Conservation (phyloP, 164 flowering plant species). For the Brasenia schreberi region DNA sequence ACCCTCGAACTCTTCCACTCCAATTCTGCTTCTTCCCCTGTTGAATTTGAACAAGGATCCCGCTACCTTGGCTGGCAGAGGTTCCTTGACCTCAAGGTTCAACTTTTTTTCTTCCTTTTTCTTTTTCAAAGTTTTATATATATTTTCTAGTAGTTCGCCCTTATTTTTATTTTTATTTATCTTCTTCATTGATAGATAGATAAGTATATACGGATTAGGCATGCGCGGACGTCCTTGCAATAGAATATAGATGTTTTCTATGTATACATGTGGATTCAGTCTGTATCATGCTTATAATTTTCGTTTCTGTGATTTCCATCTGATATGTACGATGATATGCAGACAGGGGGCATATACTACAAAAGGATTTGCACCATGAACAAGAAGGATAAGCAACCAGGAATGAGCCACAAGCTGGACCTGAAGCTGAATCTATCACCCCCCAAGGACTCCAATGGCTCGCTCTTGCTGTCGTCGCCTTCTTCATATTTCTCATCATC, state of each 20-base stretch:
- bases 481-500: constrained; percentile 10
- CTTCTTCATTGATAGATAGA: no score
- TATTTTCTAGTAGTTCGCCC: no score
- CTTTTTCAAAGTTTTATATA: not conserved
- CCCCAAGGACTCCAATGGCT: constrained; percentile 27
- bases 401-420: constrained; percentile 40
- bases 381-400: constrained; percentile 35
- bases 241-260: no score
- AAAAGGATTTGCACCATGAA: constrained; percentile 4
- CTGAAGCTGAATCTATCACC: constrained; percentile 78
- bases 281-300: not conserved
- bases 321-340: not conserved
- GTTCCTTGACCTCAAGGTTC: constrained; percentile 9
- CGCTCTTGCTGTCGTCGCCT: not conserved
- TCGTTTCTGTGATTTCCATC: not conserved
- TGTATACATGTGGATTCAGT: not conserved
- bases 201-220: no score
- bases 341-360: constrained; percentile 16
- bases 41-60: constrained; percentile 10
- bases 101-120: not conserved
- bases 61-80: constrained; percentile 10
- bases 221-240: no score
- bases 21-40: constrained; percentile 6
- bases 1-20: constrained; percentile 16
- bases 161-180: no score